A percentile compares a stretch with the other conserved stretches of the same genome.
Evolutionary conservation across 208 protist species (phyloP).

Genomic region (Perkinsela sp.): DNA sequence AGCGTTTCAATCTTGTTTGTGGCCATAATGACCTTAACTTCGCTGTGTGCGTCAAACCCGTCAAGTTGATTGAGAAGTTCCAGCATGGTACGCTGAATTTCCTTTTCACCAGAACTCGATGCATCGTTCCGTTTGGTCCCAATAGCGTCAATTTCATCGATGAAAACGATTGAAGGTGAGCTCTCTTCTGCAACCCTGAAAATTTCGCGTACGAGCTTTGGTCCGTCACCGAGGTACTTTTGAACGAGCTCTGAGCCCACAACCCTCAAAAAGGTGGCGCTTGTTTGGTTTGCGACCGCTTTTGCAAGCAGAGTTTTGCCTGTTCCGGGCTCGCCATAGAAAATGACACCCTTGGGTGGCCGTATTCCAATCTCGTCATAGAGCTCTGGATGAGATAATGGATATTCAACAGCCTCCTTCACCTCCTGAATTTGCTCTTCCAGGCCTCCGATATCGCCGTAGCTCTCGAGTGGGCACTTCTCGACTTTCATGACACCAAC

Average conservation of each 20-base stretch:
- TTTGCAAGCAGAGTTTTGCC: constrained; percentile 96
- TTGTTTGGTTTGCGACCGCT: constrained; percentile 95
- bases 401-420: constrained; percentile 96
- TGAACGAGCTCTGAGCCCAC: constrained; percentile 99
- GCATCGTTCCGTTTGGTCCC: constrained; percentile 96
- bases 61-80: constrained; percentile 99
- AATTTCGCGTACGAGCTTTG: constrained; percentile 96
- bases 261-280: constrained; percentile 95
- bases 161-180: constrained; percentile 98
- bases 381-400: constrained; percentile 95
- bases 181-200: constrained; percentile 94
- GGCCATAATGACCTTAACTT: constrained; percentile 99
- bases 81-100: constrained; percentile 99
- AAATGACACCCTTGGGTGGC: constrained; percentile 97
- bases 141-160: constrained; percentile 99
- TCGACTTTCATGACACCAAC: constrained; percentile 99
- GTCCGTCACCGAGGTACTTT: constrained; percentile 98
- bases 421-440: constrained; percentile 98
- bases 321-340: constrained; percentile 95
- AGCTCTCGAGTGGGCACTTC: constrained; percentile 93
- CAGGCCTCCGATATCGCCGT: constrained; percentile 96
- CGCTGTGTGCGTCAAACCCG: constrained; percentile 94
- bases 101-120: constrained; percentile 84
- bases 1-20: constrained; percentile 99
- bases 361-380: constrained; percentile 99